Evolutionary conservation across 1,284 basidiomycete genomes (phyloP).

Genomic region (Papiliotrema nemorosa): DNA sequence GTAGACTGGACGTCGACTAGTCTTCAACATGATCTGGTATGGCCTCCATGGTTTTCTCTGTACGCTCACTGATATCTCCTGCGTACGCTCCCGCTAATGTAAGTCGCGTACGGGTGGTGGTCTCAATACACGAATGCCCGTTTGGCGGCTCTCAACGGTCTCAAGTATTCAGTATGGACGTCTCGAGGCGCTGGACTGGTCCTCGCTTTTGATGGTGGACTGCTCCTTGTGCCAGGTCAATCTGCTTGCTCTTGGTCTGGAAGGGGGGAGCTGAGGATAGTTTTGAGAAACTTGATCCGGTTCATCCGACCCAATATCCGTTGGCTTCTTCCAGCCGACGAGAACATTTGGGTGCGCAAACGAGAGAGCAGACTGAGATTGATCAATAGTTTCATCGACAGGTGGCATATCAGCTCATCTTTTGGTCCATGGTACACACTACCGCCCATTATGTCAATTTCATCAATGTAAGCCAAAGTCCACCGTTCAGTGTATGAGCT

Average conservation of each 20-base stretch:
- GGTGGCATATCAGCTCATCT: slow-evolving; percentile 79
- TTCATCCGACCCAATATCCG: slow-evolving; percentile 69
- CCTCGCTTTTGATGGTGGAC: slow-evolving; percentile 72
- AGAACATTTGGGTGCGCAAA: slow-evolving; percentile 65
- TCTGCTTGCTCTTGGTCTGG: neutral
- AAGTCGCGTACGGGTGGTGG: slow-evolving; percentile 70
- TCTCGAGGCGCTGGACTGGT: slow-evolving; percentile 83
- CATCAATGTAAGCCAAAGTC: slow-evolving; percentile 60
- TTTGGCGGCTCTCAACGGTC: slow-evolving; percentile 67
- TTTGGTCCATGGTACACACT: slow-evolving; percentile 61
- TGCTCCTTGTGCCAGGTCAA: slow-evolving; percentile 70
- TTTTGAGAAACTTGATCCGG: slow-evolving; percentile 78
- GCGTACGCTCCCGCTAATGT: neutral
- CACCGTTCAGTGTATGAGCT: neutral
- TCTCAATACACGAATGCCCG: slow-evolving; percentile 64
- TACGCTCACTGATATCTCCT: slow-evolving; percentile 53
- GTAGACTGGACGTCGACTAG: slow-evolving; percentile 21
- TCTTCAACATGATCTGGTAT: slow-evolving; percentile 59
- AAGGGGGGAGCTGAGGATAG: slow-evolving; percentile 14
- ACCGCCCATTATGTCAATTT: slow-evolving; percentile 90
- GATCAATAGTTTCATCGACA: slow-evolving; percentile 70
- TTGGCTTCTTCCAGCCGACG: slow-evolving; percentile 79
- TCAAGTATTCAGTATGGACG: slow-evolving; percentile 76
- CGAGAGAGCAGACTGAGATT: neutral
- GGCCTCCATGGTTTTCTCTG: slow-evolving; percentile 64